Conservation (phyloP, 2,329 filamentous ascomycete species). For the Aureobasidium sp. region DNA sequence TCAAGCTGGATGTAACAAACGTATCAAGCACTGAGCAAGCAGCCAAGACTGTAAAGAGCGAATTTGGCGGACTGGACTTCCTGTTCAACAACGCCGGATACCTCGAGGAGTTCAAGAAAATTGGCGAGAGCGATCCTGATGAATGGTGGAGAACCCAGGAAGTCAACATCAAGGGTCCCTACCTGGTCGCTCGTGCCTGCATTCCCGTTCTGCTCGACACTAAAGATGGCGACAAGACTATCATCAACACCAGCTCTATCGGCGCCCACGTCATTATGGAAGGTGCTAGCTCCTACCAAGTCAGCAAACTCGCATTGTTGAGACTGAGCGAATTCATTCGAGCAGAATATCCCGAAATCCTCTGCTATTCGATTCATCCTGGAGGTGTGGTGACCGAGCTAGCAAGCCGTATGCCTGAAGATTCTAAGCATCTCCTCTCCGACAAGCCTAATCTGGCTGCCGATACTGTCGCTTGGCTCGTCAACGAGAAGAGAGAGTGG, state of each 20-base stretch:
- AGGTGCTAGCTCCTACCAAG: conserved; percentile 41
- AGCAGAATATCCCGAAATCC: conserved; percentile 34
- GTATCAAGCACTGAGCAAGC: conserved; percentile 31
- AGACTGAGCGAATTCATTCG: conserved; percentile 41
- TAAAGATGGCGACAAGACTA: conserved; percentile 31
- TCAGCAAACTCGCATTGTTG: conserved; percentile 39
- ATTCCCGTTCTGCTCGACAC: conserved; percentile 39
- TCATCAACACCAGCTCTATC: conserved; percentile 36
- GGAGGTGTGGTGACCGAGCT: conserved; percentile 42
- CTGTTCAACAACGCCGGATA: conserved; percentile 44
- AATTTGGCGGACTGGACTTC: conserved; percentile 36
- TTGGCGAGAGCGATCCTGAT: conserved; percentile 25
- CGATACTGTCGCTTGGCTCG: conserved; percentile 27
- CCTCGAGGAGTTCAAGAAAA: conserved; percentile 24
- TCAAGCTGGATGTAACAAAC: conserved; percentile 40
- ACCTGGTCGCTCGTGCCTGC: conserved; percentile 35
- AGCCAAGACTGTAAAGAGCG: conserved; percentile 26
- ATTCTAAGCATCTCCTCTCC: conserved; percentile 19
- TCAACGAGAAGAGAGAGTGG: conserved; percentile 31
- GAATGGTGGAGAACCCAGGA: conserved; percentile 45
- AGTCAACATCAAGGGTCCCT: conserved; percentile 44
- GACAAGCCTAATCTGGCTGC: conserved; percentile 29
- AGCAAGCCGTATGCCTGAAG: conserved; percentile 29
- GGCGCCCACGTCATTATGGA: conserved; percentile 31
- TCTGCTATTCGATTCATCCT: conserved; percentile 30